Base-by-base conservation (phyloP, 129 eudicot genomes). In the Rutidosis leptorrhynchoides region DNA sequence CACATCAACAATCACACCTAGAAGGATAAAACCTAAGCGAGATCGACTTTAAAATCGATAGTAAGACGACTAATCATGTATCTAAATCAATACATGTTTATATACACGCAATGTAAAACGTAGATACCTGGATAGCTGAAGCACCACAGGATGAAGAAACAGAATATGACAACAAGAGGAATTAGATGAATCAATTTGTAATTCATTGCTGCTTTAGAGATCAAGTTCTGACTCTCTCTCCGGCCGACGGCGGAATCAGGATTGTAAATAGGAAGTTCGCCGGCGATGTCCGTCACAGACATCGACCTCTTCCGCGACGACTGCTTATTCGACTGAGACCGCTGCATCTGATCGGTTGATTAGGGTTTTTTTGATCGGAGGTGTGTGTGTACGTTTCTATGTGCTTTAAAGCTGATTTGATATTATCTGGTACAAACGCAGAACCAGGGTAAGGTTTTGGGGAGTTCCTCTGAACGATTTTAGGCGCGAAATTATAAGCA, bases 111-210 rank as follows among this genome's bases (percentile, higher is more conserved):
- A 45, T 2, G 19, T 22, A 72, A 45, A 17, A 10, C 35, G 45
- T 35, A 59, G 4, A 58, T 67, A 74, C 79, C 74, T 3, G 74
- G 68, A 67, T 62, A 29, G 58, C 74, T 74, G 74, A 67, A 74
- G 57, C 62, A 74, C 79, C 79, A 74, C 1, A 74, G 53, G 74
- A 74, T 67, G 69, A 74, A 74, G 74, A 67, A 74, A 22, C 79
- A 74, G 5, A 58, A 2, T 24, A 67, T 74, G 27, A 74, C 74
- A 51, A 74, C 79, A 49, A 74, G 30, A 59, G 79, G 79, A 58
- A 74, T 61, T 53, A 74, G 74, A 74, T 74, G 79, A 67, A 74
- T 49, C 20, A 69, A 65, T 22, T 32, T 58, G 45, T 74, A 67
- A 20, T 49, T 58, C 12, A 32, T 62, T 19, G 9, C 62, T 46